These are phyloP conservation scores for Ascocoryne sarcoides DNA, from an alignment of 2,329 filamentous ascomycete genomes.

Conservation along the genomic window DNA sequence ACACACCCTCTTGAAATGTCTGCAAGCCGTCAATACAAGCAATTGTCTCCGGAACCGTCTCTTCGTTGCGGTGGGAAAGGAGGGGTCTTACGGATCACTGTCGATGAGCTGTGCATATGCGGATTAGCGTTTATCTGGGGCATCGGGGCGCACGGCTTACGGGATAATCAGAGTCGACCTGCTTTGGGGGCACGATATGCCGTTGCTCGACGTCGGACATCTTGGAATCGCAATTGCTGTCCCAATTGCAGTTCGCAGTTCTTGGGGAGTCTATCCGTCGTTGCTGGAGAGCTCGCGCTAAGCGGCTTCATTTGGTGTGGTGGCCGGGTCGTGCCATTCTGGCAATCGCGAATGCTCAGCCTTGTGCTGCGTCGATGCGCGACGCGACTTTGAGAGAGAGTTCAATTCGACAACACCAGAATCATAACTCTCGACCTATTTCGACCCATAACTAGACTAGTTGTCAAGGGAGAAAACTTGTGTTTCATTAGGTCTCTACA, in stretches of 20 bases:
- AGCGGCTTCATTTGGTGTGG: background rate
- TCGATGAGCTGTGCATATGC: slow-evolving; percentile 76
- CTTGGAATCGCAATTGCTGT: slow-evolving; percentile 22
- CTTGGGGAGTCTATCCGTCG: background rate
- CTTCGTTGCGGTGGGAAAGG: background rate
- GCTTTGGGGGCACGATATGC: slow-evolving; percentile 65
- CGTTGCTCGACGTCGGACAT: slow-evolving; percentile 30
- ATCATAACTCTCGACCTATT: no score
- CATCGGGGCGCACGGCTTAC: slow-evolving; percentile 44
- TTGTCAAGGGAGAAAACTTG: no score
- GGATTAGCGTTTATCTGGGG: slow-evolving; percentile 22
- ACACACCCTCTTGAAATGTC: slow-evolving; percentile 85
- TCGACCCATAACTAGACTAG: no score
- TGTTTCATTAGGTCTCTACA: no score
- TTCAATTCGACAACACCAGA: slow-evolving; percentile 2
- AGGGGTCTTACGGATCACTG: slow-evolving; percentile 77
- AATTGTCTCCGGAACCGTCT: no score
- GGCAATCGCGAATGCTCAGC: slow-evolving; percentile 10
- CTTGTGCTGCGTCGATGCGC: background rate
- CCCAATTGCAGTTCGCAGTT: slow-evolving; percentile 22
- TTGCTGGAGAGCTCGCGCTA: background rate
- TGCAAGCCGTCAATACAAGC: slow-evolving; percentile 35
- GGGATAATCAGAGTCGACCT: slow-evolving; percentile 74
- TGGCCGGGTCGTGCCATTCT: background rate
- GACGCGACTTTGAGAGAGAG: background rate